phyloP scores from a whole-genome alignment of 2,329 filamentous ascomycete species.

The Endothia cerciana region DNA sequence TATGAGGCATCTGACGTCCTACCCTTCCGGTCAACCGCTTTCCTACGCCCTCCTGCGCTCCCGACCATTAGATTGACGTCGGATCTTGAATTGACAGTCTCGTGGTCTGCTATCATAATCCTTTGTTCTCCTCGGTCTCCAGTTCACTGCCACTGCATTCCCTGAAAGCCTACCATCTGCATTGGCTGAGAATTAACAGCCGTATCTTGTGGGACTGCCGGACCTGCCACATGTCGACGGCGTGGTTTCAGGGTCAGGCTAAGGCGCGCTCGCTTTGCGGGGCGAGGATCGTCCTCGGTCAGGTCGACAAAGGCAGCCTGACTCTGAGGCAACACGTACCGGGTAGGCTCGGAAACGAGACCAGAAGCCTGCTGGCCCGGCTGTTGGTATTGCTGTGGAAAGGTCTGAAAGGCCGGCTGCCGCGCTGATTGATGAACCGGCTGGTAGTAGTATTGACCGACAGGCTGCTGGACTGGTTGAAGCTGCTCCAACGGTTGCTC shows the following conservation, averaged over 20 bases:
- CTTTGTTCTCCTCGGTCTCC: not conserved
- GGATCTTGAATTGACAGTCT: not conserved
- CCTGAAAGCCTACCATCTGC: not conserved
- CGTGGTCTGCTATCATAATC: not conserved
- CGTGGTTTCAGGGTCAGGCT: not conserved
- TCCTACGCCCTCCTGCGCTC: no score
- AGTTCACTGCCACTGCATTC: not conserved
- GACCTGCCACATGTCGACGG: not conserved
- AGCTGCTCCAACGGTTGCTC: not conserved
- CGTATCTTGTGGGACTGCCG: not conserved
- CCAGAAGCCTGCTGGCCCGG: not conserved
- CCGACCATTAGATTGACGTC: not conserved
- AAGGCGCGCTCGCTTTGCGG: not conserved
- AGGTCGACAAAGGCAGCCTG: not conserved
- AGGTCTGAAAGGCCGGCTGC: no score
- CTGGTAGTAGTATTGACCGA: not conserved
- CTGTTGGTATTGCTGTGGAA: not conserved
- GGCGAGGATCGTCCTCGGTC: not conserved
- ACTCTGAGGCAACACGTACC: not conserved
- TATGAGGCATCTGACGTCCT: not conserved
- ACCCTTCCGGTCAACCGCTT: not conserved
- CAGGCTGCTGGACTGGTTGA: not conserved
- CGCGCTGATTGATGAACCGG: not conserved
- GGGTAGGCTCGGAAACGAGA: not conserved
- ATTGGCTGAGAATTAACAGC: not conserved